Percentiles rank a stretch among this genome's conserved stretches.
These are phyloP conservation scores for Claviceps sp. DNA, from an alignment of 2,329 filamentous ascomycete genomes.

Conservation along the genomic window DNA sequence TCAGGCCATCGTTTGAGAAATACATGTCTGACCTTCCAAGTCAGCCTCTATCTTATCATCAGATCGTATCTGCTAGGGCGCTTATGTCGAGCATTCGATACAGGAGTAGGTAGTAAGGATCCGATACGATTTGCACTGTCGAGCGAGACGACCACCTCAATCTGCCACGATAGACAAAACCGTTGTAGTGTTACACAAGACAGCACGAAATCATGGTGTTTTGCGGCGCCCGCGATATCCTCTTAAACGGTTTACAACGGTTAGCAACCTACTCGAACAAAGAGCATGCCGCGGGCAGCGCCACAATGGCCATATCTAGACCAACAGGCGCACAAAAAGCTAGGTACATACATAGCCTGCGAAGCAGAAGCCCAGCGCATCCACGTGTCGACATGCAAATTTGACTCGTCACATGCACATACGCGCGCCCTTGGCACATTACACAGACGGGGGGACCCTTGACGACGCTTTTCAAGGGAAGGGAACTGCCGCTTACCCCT, in stretches of 20 bases:
- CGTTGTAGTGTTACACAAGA: background rate
- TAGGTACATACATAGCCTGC: no score
- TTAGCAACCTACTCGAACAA: background rate
- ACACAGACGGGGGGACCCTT: background rate
- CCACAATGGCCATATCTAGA: background rate
- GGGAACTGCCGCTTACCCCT: slow-evolving; percentile 3
- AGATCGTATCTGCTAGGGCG: background rate
- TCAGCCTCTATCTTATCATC: background rate
- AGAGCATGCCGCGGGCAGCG: background rate
- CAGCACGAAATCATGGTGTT: background rate
- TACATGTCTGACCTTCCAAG: background rate
- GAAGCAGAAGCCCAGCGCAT: no score
- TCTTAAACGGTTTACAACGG: background rate
- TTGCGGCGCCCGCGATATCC: background rate
- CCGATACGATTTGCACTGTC: no score
- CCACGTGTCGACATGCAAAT: background rate
- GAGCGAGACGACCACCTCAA: background rate
- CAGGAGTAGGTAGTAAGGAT: no score
- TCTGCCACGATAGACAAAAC: background rate
- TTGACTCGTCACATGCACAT: background rate
- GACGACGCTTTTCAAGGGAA: slow-evolving; percentile 1
- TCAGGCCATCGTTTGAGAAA: background rate
- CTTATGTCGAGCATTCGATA: background rate
- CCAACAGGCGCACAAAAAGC: no score
- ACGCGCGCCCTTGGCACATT: background rate